Base-by-base conservation (phyloP, 78 protist genomes). In the Dictyostelium discoideum region DNA sequence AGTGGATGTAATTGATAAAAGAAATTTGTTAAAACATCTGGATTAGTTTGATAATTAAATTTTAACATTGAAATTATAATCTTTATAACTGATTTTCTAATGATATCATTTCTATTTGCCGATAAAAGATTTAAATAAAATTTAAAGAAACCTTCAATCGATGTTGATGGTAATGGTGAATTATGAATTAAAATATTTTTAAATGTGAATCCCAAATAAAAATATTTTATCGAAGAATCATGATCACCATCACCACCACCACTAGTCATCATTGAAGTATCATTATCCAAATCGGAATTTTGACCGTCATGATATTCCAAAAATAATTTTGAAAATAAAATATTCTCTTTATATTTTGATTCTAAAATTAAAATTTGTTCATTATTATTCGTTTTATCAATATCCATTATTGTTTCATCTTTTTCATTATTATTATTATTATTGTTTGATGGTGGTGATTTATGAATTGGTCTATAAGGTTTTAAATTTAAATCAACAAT, bases 321-420 rank as follows among this genome's bases (percentile, higher is more conserved):
- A 79, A 44, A 79, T 20, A 79, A 44, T n/a, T 79, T 79, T 79
- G 84, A 79, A 79, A 79, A 79, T 44, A 42, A 46, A 11, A 79
- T 79, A 22, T 79, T 44, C 0, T 79, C 40, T 74, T 26, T 37
- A 69, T 11, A 69, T 26, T 69, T 69, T 74, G 81, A 37, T 37
- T 74, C 81, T 32, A 74, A 74, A 32, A 74, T 37, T 74, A 74
- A 74, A 74, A 29, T 37, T 74, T 74, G 81, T 1, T 26, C 42
- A 37, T 3, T 10, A 11, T 26, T 29, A n/a, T 65, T 22, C 29
- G n/a, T 65, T 22, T 65, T 65, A 72, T 29, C 78, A 11, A 73
- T 32, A 73, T 73, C 42, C 20, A 73, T 72, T 0, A 9, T 69
- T 9, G 10, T 24, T 26, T 69, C 39, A 32, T 74, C 81, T 74